Evolutionary conservation across 2,329 filamentous ascomycete genomes (phyloP).

Genomic region (Didymella keratinophila): DNA sequence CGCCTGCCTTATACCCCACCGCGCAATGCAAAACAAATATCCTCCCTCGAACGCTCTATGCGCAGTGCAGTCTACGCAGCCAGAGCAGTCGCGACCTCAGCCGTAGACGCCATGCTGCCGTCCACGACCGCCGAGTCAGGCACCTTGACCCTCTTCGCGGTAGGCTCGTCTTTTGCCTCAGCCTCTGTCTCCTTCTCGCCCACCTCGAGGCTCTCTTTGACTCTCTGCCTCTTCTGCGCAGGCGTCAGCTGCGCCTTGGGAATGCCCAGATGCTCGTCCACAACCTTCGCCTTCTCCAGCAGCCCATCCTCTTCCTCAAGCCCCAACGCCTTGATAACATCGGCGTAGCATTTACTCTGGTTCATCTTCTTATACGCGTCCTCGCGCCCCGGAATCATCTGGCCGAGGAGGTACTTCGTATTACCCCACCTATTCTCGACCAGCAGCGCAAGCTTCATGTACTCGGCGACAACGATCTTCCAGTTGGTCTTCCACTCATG

Average conservation of each 20-base stretch:
- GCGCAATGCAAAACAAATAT: slow-evolving; percentile 21
- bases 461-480: slow-evolving; percentile 78
- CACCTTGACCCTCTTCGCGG: slow-evolving; percentile 41
- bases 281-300: slow-evolving; percentile 67
- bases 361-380: slow-evolving; percentile 69
- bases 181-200: slow-evolving; percentile 15
- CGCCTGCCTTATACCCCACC: slow-evolving; percentile 13
- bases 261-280: slow-evolving; percentile 71
- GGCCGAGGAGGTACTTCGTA: slow-evolving; percentile 87
- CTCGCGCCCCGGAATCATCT: slow-evolving; percentile 84
- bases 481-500: slow-evolving; percentile 66
- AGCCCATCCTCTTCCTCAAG: slow-evolving; percentile 71
- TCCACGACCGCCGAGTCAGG: slow-evolving; percentile 25
- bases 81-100: slow-evolving; percentile 27
- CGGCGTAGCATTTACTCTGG: slow-evolving; percentile 73
- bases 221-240: slow-evolving; percentile 56
- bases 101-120: slow-evolving; percentile 9
- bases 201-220: slow-evolving; percentile 32
- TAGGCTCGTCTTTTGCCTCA: slow-evolving; percentile 24
- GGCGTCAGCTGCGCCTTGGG: slow-evolving; percentile 59
- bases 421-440: slow-evolving; percentile 89
- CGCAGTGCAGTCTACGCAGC: slow-evolving; percentile 8
- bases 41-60: background rate
- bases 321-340: slow-evolving; percentile 71
- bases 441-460: slow-evolving; percentile 75